Evolutionary conservation across 2,329 filamentous ascomycete species (phyloP).

Genomic region (Colletotrichum cereale): DNA sequence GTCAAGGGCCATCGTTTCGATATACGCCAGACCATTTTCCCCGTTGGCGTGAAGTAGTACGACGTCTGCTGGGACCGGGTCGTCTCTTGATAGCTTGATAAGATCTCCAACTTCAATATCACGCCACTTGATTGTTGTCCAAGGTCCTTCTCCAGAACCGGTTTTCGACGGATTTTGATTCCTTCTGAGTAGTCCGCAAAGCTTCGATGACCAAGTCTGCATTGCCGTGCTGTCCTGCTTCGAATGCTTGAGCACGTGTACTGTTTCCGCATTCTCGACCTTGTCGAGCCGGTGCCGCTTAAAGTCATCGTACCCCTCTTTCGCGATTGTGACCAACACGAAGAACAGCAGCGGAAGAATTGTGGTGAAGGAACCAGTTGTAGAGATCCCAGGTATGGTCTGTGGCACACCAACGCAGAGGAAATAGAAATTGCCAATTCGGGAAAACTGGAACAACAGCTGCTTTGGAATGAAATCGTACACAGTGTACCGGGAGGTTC

Average conservation of each 20-base stretch:
- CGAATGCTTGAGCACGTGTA: constrained; percentile 52
- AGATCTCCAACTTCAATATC: constrained; percentile 64
- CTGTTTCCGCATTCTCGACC: constrained; percentile 76
- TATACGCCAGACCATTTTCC: constrained; percentile 83
- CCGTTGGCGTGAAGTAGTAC: constrained; percentile 82
- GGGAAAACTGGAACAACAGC: constrained; percentile 86
- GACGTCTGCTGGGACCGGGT: constrained; percentile 86
- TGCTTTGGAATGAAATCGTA: constrained; percentile 91
- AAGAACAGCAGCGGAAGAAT: constrained; percentile 81
- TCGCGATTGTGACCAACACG: constrained; percentile 82
- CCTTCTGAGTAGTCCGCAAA: constrained; percentile 43
- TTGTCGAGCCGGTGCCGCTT: constrained; percentile 84
- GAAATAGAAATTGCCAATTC: constrained; percentile 90
- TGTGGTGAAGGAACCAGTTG: constrained; percentile 81
- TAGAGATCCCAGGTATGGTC: constrained; percentile 81
- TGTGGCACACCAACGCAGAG: constrained; percentile 86
- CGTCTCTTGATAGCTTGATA: constrained; percentile 71
- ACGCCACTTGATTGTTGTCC: constrained; percentile 64
- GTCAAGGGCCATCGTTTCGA: constrained; percentile 87
- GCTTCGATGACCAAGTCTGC: neutral
- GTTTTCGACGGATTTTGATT: constrained; percentile 46
- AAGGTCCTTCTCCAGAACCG: constrained; percentile 58
- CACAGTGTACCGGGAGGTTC: constrained; percentile 85
- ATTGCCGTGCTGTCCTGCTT: neutral
- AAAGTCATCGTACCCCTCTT: constrained; percentile 90